phyloP scores from a whole-genome alignment of 306 rosid genomes.

The Morella rubra region DNA sequence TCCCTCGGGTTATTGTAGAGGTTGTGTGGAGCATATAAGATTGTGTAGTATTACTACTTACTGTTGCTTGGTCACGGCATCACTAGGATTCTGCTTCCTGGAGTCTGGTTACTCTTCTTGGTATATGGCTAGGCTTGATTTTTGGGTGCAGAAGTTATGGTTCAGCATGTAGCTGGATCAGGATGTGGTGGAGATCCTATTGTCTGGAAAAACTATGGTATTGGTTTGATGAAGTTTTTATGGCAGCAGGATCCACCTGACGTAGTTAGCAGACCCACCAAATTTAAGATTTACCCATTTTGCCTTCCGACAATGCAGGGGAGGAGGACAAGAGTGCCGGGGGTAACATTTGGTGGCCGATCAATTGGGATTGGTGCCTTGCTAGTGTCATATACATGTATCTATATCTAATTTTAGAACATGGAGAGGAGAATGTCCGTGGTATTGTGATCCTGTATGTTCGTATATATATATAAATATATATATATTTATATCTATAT shows the following conservation, averaged over 20 bases:
- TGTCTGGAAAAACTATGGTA: slow-evolving; percentile 32
- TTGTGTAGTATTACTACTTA: slow-evolving; percentile 66
- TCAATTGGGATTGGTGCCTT: slow-evolving; percentile 44
- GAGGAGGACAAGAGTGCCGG: slow-evolving; percentile 47
- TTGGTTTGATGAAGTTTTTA: slow-evolving; percentile 36
- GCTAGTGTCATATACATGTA: slow-evolving; percentile 47
- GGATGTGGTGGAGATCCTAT: slow-evolving; percentile 35
- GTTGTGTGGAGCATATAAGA: slow-evolving; percentile 49
- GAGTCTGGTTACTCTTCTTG: slow-evolving; percentile 38
- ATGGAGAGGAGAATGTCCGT: slow-evolving; percentile 55
- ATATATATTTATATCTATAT: no score
- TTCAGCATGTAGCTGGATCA: slow-evolving; percentile 57
- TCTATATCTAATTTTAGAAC: slow-evolving; percentile 59
- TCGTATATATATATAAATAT: no score
- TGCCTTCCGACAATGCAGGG: slow-evolving; percentile 47
- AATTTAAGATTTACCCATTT: slow-evolving; percentile 40
- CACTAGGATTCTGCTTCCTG: slow-evolving; percentile 47
- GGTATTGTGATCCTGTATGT: slow-evolving; percentile 60
- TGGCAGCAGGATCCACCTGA: slow-evolving; percentile 40
- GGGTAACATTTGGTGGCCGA: slow-evolving; percentile 44
- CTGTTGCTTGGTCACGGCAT: slow-evolving; percentile 48
- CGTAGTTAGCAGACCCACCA: slow-evolving; percentile 47
- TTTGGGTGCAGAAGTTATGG: slow-evolving; percentile 37
- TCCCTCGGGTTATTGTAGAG: slow-evolving; percentile 27
- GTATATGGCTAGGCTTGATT: slow-evolving; percentile 20